A percentile compares a stretch with the other conserved stretches of the same genome.
phyloP scores from a whole-genome alignment of 2,329 filamentous ascomycete species.

The Ramularia endophylla region DNA sequence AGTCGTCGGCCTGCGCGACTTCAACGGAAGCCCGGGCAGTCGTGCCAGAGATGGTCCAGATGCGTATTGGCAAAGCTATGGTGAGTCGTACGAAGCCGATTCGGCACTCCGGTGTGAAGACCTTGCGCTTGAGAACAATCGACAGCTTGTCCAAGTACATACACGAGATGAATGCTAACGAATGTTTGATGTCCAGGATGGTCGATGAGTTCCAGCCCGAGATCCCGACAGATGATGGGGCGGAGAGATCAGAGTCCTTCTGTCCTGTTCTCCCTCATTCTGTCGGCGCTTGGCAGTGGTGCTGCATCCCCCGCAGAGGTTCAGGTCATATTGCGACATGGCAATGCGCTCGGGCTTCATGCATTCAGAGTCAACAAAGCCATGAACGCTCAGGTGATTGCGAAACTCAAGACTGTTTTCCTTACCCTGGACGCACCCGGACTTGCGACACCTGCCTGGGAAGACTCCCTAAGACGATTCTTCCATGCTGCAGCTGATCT shows the following conservation, averaged over 20 bases:
- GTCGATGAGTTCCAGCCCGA: no score
- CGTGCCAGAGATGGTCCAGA: slow-evolving; percentile 45
- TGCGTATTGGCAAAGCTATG: slow-evolving; percentile 51
- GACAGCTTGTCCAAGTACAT: no score
- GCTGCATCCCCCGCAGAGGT: slow-evolving; percentile 13
- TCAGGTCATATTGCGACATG: slow-evolving; percentile 22
- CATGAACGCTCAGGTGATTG: slow-evolving; percentile 12
- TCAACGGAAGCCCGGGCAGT: slow-evolving; percentile 42
- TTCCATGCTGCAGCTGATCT: slow-evolving; percentile 16
- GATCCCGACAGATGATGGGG: no score
- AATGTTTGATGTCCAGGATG: background rate
- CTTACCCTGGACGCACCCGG: slow-evolving; percentile 2
- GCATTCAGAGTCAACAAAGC: slow-evolving; percentile 14
- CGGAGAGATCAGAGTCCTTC: no score
- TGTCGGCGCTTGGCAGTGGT: slow-evolving; percentile 19
- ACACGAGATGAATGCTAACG: background rate
- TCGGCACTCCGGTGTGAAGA: background rate
- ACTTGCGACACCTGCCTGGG: slow-evolving; percentile 1
- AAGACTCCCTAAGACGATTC: slow-evolving; percentile 12
- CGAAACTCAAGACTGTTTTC: slow-evolving; percentile 17
- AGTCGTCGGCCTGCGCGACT: slow-evolving; percentile 56
- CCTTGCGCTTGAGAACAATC: background rate
- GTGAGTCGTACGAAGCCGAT: slow-evolving; percentile 33
- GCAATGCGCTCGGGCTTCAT: background rate
- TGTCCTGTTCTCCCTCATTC: slow-evolving; percentile 16